A percentile compares a stretch with the other conserved stretches of the same genome.
Conservation (phyloP, 345 rosid species). For the Arabidopsis arenosa region DNA sequence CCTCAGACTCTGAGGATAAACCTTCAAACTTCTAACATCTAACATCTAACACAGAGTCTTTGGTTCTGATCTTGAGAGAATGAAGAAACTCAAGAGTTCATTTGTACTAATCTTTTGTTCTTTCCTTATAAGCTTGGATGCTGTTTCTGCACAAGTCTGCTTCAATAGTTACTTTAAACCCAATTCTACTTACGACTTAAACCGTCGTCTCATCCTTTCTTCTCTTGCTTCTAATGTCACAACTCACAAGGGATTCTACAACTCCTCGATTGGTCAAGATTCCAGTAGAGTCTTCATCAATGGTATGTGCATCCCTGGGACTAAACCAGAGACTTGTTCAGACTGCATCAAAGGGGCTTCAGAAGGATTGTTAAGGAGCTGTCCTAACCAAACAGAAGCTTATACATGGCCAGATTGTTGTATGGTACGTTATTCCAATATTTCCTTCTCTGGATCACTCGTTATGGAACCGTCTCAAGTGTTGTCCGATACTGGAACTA, state of each 20-base stretch:
- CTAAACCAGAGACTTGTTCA: slow-evolving; percentile 33
- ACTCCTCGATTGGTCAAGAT: slow-evolving; percentile 35
- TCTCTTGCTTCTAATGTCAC: slow-evolving; percentile 37
- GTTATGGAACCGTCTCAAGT: background rate
- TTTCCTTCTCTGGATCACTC: slow-evolving; percentile 26
- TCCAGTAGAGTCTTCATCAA: slow-evolving; percentile 30
- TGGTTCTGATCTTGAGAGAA: background rate
- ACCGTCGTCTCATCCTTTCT: slow-evolving; percentile 36
- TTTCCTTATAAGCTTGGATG: background rate
- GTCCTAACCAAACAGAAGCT: slow-evolving; percentile 50
- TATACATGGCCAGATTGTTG: slow-evolving; percentile 48
- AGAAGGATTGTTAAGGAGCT: slow-evolving; percentile 10
- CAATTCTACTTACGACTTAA: slow-evolving; percentile 33
- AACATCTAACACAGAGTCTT: background rate
- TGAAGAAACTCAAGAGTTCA: background rate
- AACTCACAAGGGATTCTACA: slow-evolving; percentile 33
- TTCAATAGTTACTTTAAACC: slow-evolving; percentile 24
- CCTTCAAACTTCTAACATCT: background rate
- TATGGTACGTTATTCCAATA: slow-evolving; percentile 50
- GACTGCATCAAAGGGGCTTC: slow-evolving; percentile 43
- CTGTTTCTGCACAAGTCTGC: background rate
- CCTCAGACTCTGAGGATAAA: background rate
- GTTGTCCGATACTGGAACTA: slow-evolving; percentile 1
- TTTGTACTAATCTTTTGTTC: background rate
- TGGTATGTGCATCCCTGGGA: slow-evolving; percentile 52